Conservation (phyloP, 371 early-diverging fungal species). For the Mortierella sp. region DNA sequence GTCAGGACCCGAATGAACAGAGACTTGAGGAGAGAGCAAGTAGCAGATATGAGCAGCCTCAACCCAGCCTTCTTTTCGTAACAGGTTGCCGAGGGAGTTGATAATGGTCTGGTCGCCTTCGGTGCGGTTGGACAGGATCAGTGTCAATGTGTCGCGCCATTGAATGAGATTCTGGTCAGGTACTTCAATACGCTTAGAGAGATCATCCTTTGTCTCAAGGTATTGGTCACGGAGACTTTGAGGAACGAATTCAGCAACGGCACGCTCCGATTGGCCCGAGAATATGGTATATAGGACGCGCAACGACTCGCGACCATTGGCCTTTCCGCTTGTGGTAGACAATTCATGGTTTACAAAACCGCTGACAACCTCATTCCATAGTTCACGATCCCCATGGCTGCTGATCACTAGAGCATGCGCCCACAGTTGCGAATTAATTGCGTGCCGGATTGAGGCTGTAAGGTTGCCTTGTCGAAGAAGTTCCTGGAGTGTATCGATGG, state of each 20-base stretch:
- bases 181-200: slow-evolving; percentile 23
- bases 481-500: slow-evolving; percentile 61
- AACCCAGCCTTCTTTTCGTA: slow-evolving; percentile 68
- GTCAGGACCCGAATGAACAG: slow-evolving; percentile 71
- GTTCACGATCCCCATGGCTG: slow-evolving; percentile 83
- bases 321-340: slow-evolving; percentile 15
- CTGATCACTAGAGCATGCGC: slow-evolving; percentile 91
- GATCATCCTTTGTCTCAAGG: slow-evolving; percentile 3
- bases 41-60: slow-evolving; percentile 90
- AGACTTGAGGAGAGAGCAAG: slow-evolving; percentile 68
- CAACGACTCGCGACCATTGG: slow-evolving; percentile 68
- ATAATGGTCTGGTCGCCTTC: slow-evolving; percentile 79
- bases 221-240: slow-evolving; percentile 5
- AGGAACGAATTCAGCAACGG: slow-evolving; percentile 45
- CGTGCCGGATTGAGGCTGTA: slow-evolving; percentile 76
- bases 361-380: slow-evolving; percentile 84
- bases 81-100: slow-evolving; percentile 79
- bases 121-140: slow-evolving; percentile 88
- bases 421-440: slow-evolving; percentile 82
- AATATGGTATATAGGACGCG: slow-evolving; percentile 80
- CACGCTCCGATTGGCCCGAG: slow-evolving; percentile 71
- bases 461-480: slow-evolving; percentile 81
- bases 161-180: slow-evolving; percentile 57
- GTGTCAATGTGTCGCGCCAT: slow-evolving; percentile 78
- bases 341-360: slow-evolving; percentile 75